Conservation (phyloP, 768 basidiomycete genomes). For the Coprinopsis sp. region DNA sequence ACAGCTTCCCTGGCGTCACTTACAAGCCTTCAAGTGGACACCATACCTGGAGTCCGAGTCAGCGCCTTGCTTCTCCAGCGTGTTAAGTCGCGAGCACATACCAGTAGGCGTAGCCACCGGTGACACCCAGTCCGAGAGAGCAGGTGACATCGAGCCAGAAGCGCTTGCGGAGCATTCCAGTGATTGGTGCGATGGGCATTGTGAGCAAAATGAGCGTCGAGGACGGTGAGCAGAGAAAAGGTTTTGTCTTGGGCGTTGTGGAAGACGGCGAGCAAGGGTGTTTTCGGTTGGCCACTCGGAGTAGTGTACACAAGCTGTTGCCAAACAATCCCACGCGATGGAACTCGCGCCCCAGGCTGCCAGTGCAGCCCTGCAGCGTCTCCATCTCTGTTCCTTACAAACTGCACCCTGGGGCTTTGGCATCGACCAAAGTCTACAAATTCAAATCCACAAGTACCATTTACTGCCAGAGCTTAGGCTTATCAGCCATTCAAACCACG, state of each 20-base stretch:
- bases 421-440: conserved; percentile 15
- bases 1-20: conserved; percentile 29
- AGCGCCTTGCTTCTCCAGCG: conserved; percentile 12
- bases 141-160: conserved; percentile 82
- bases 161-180: conserved; percentile 89
- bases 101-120: conserved; percentile 81
- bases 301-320: conserved; percentile 8
- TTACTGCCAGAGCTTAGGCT: not conserved
- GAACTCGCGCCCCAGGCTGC: conserved; percentile 21
- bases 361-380: conserved; percentile 16
- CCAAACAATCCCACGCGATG: conserved; percentile 20
- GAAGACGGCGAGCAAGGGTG: conserved; percentile 26
- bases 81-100: conserved; percentile 34
- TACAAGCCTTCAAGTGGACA: conserved; percentile 68
- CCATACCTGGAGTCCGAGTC: conserved; percentile 65
- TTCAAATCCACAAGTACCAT: conserved; percentile 8
- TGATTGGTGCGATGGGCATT: conserved; percentile 89
- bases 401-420: conserved; percentile 19
- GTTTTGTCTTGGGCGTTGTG: conserved; percentile 22
- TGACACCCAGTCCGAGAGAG: conserved; percentile 71
- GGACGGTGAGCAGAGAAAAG: conserved; percentile 17
- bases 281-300: conserved; percentile 31
- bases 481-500: conserved; percentile 13
- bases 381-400: conserved; percentile 25
- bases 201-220: conserved; percentile 13